Evolutionary conservation across 257 asterid species (phyloP), one percentile per base, ranked within the genome.

Genomic region (Gentiana straminea): DNA sequence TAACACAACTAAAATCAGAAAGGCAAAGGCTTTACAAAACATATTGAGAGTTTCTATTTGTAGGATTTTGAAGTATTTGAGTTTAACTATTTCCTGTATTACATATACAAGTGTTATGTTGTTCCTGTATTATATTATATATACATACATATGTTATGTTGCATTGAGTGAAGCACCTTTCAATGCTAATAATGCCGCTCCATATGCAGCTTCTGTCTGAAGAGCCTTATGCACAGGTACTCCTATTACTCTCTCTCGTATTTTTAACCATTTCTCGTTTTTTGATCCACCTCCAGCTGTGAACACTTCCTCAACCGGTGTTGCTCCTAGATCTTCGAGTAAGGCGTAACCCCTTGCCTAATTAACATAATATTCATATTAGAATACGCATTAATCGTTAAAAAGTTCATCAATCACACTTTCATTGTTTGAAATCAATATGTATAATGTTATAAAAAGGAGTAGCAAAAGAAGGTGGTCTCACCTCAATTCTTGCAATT

Each of bases 131-230:
- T 24, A 24, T 5, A 24, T 24, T 24, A 24, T 24, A 24, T 0
- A 24, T 24, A 24, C 24, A 24, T 24, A 24, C 24, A 24, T 37
- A 51, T 4, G 58, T 51, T 10, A 60, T 35, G 56, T 67, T 13
- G 50, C 52, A 15, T 49, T 51, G 11, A 8, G 9, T 13, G 41
- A 47, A 71, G 59, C 75, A 56, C 89, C 97, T 61, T 84, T 90
- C 73, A 79, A 32, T 53, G 96, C 98, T 59, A 90, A 43, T 49
- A 86, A 70, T 13, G 95, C 98, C 69, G 96, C 94, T 44, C 98
- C 98, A 67, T 82, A 86, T 36, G 96, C 96, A 81, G 96, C 96
- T 76, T 90, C 98, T 47, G 96, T 77, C 39, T 90, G 94, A 63
- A 73, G 66, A 4, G 96, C 94, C 73, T 55, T 81, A 12, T 63